Evolutionary conservation across 2,329 filamentous ascomycete species (phyloP).

Genomic region (Fulvia fulva): DNA sequence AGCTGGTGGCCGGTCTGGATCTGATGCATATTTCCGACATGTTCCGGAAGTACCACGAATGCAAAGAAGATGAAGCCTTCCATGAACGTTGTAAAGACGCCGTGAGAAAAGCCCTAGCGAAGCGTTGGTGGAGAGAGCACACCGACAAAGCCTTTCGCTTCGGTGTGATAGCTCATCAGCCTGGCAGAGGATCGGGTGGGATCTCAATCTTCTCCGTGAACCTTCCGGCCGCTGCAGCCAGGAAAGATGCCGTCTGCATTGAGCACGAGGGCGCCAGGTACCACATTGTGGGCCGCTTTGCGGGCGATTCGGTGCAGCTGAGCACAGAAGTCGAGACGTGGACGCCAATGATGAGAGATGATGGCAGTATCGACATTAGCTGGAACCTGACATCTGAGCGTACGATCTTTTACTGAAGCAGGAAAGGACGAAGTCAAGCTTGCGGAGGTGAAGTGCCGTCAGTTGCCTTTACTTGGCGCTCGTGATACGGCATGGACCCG

Average conservation of each 20-base stretch:
- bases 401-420: not conserved
- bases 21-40: slow-evolving; percentile 3
- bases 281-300: slow-evolving; percentile 6
- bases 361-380: not conserved
- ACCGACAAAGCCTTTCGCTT: slow-evolving; percentile 3
- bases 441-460: not conserved
- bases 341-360: not conserved
- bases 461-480: not conserved
- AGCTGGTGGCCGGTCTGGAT: slow-evolving; percentile 7
- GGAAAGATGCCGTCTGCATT: slow-evolving; percentile 1
- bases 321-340: not conserved
- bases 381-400: not conserved
- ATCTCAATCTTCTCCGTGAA: slow-evolving; percentile 7
- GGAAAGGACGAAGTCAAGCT: not conserved
- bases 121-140: slow-evolving; percentile 3
- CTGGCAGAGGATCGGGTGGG: not conserved
- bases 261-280: not conserved
- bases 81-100: slow-evolving; percentile 8
- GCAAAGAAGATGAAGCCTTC: slow-evolving; percentile 4
- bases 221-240: not conserved
- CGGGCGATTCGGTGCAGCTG: not conserved
- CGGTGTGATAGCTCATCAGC: slow-evolving; percentile 3
- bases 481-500: not conserved
- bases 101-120: not conserved
- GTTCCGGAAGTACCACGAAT: slow-evolving; percentile 6